A percentile compares a stretch with the other conserved stretches of the same genome.
These are phyloP conservation scores for Crithidia bombi DNA, from an alignment of 208 protist genomes.

Conservation along the genomic window DNA sequence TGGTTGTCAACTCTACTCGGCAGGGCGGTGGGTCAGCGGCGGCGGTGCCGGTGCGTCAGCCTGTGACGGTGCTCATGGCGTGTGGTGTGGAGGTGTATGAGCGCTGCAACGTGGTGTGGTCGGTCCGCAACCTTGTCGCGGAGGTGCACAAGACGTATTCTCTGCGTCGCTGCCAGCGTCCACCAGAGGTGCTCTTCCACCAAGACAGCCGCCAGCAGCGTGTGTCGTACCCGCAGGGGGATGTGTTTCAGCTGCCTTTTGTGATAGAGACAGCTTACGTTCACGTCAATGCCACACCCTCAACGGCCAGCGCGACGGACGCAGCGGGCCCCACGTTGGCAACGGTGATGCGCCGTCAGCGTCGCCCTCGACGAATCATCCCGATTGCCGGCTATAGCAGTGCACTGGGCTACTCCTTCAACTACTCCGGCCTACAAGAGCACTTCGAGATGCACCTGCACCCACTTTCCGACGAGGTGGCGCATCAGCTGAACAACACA, in stretches of 20 bases:
- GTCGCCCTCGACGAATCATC: conserved; percentile 44
- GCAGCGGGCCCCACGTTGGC: neutral
- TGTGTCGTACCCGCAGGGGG: conserved; percentile 11
- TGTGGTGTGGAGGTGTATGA: conserved; percentile 72
- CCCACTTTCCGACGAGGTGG: conserved; percentile 29
- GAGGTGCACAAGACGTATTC: conserved; percentile 72
- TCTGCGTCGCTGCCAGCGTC: conserved; percentile 77
- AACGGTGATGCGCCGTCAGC: conserved; percentile 7
- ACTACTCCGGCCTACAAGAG: conserved; percentile 56
- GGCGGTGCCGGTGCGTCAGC: neutral
- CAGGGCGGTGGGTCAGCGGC: neutral
- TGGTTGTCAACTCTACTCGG: too few species aligned
- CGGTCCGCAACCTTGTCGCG: conserved; percentile 63
- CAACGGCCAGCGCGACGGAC: neutral
- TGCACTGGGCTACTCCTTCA: conserved; percentile 68
- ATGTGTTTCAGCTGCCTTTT: conserved; percentile 41
- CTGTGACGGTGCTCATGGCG: conserved; percentile 33
- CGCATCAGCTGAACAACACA: conserved; percentile 55
- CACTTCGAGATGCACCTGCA: conserved; percentile 61
- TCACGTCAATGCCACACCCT: neutral
- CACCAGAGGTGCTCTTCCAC: conserved; percentile 74
- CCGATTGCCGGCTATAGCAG: conserved; percentile 64
- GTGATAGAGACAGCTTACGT: conserved; percentile 40
- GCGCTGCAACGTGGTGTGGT: conserved; percentile 79
- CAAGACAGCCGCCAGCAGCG: conserved; percentile 33